Percentiles rank a stretch among this genome's conserved stretches.
Conservation (phyloP, 2,329 filamentous ascomycete species). For the Botrytis sinoallii region DNA sequence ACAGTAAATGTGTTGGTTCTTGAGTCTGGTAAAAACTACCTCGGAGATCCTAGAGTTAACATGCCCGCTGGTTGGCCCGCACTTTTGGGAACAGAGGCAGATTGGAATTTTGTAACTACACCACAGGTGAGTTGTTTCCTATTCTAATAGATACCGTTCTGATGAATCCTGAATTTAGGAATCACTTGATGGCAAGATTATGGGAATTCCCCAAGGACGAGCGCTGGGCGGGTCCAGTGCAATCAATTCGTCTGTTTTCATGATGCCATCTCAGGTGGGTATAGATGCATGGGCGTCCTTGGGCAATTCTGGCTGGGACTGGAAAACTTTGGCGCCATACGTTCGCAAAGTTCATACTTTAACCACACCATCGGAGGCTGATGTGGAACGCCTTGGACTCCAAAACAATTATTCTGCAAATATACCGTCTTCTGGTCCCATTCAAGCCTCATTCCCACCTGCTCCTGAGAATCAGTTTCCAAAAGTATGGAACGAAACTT, state of each 20-base stretch:
- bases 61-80: constrained; percentile 29
- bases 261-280: constrained; percentile 30
- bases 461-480: not conserved
- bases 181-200: not conserved
- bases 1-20: constrained; percentile 41
- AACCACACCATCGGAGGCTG: no score
- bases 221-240: constrained; percentile 39
- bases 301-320: constrained; percentile 41
- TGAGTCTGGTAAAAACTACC: constrained; percentile 42
- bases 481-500: not conserved
- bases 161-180: not conserved
- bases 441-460: not conserved
- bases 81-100: constrained; percentile 9
- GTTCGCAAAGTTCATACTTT: constrained; percentile 36
- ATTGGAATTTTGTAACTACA: constrained; percentile 16
- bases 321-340: constrained; percentile 41
- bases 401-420: not conserved
- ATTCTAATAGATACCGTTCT: not conserved
- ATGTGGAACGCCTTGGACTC: constrained; percentile 26
- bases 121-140: not conserved
- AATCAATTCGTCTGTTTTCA: constrained; percentile 39
- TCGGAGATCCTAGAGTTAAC: constrained; percentile 38
- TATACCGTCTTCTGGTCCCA: constrained; percentile 4
- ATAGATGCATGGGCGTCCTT: constrained; percentile 30
- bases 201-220: constrained; percentile 32